Percentiles rank a stretch among this genome's conserved stretches.
These are phyloP conservation scores for Schoenoplectus tabernaemontani DNA, from an alignment of 202 grass and related monocot genomes.

Conservation along the genomic window DNA sequence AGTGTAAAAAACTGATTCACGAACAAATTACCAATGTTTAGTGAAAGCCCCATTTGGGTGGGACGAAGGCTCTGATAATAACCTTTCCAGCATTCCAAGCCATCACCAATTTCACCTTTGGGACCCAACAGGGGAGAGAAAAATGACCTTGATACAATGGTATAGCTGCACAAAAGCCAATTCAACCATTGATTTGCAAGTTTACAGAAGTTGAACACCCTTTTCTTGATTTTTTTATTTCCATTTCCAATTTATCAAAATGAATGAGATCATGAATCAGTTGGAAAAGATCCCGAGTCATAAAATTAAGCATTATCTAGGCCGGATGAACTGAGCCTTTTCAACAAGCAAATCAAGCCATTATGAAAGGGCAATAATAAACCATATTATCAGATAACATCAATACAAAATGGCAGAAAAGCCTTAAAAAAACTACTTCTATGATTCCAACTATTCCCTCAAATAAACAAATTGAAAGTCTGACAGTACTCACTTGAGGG, in stretches of 20 bases:
- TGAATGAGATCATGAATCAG: not conserved
- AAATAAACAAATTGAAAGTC: not conserved
- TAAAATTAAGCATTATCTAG: not conserved
- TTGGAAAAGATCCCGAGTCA: not conserved
- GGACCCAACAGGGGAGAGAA: slow-evolving; percentile 42
- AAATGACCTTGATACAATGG: slow-evolving; percentile 58
- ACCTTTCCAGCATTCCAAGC: slow-evolving; percentile 66
- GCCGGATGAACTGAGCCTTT: not conserved
- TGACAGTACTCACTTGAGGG: slow-evolving; percentile 32
- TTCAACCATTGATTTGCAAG: not conserved
- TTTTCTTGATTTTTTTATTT: not conserved
- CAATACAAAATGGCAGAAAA: not conserved
- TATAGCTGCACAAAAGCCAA: slow-evolving; percentile 37
- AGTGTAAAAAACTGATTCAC: slow-evolving; percentile 4
- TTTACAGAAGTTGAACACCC: not conserved
- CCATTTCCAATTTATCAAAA: slow-evolving; percentile 6
- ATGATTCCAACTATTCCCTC: not conserved
- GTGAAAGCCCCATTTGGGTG: slow-evolving; percentile 67
- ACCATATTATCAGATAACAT: not conserved
- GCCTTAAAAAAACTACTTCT: not conserved
- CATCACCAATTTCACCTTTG: slow-evolving; percentile 34
- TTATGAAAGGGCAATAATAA: too few relatives aligned
- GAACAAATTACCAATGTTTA: slow-evolving; percentile 58
- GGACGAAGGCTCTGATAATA: slow-evolving; percentile 85
- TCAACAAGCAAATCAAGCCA: too few relatives aligned